Evolutionary conservation across 1,284 basidiomycete species (phyloP).

Genomic region (Serendipita sp.): DNA sequence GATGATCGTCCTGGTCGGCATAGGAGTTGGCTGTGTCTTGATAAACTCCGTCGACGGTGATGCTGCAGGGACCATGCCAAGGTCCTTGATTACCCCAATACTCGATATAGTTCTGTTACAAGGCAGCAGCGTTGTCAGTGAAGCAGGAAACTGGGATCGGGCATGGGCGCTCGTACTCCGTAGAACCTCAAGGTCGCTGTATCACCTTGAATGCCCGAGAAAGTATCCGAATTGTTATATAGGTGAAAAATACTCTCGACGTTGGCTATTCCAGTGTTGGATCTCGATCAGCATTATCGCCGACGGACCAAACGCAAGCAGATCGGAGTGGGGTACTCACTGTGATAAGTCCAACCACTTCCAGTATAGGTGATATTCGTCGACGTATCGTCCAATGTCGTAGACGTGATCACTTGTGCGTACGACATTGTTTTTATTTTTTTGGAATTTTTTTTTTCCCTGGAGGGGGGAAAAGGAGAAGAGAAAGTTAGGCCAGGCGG

Average conservation of each 20-base stretch:
- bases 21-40: conserved; percentile 1
- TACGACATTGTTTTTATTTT: not conserved
- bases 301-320: not conserved
- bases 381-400: not conserved
- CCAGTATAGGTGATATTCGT: not conserved
- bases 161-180: not conserved
- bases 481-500: no score
- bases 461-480: no score
- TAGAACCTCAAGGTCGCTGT: conserved; percentile 3
- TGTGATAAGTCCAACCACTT: not conserved
- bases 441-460: not conserved
- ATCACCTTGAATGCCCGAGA: conserved; percentile 4
- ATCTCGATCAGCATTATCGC: not conserved
- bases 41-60: not conserved
- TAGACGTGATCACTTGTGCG: not conserved
- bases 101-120: not conserved
- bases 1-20: not conserved
- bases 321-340: not conserved
- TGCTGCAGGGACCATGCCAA: conserved; percentile 7
- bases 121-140: not conserved
- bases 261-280: not conserved
- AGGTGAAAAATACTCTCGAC: conserved; percentile 1
- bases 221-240: conserved; percentile 8
- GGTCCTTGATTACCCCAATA: conserved; percentile 8
- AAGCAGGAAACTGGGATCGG: not conserved